These are phyloP conservation scores for Rhododendron mucronatum DNA, from an alignment of 148 eudicot genomes.

Conservation along the genomic window DNA sequence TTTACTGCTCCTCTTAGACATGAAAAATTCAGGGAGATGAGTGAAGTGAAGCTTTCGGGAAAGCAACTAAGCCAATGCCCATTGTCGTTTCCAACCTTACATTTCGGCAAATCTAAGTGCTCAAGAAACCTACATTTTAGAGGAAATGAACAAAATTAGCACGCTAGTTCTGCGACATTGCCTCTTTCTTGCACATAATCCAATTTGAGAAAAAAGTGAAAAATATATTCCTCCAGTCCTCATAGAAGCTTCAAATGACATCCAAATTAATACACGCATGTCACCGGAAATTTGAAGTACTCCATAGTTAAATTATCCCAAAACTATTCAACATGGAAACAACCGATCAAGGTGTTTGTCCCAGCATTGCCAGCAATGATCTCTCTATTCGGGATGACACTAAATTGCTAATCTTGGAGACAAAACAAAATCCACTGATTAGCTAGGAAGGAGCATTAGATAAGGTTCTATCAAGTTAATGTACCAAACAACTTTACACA, in stretches of 20 bases:
- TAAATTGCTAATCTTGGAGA: not conserved
- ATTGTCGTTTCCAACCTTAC: not conserved
- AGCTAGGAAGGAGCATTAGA: not conserved
- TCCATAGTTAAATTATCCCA: not conserved
- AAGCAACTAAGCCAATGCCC: conserved; percentile 7
- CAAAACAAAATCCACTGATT: not conserved
- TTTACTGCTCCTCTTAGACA: conserved; percentile 2
- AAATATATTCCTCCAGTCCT: not conserved
- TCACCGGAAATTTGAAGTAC: not conserved
- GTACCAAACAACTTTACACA: not conserved
- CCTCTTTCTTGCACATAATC: not conserved
- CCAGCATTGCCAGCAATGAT: not conserved
- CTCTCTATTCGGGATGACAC: not conserved
- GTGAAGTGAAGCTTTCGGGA: conserved; percentile 2
- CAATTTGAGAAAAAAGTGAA: not conserved
- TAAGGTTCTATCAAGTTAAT: not conserved
- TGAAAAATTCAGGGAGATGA: not conserved
- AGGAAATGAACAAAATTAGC: not conserved
- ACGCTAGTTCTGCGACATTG: not conserved
- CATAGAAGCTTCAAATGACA: not conserved
- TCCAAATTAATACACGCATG: not conserved
- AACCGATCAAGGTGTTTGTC: not conserved
- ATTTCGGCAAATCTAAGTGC: not conserved
- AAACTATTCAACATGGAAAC: not conserved
- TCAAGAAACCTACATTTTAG: conserved; percentile 1